Base-by-base conservation (phyloP, 495 filamentous ascomycete genomes). In the Halenospora varia region DNA sequence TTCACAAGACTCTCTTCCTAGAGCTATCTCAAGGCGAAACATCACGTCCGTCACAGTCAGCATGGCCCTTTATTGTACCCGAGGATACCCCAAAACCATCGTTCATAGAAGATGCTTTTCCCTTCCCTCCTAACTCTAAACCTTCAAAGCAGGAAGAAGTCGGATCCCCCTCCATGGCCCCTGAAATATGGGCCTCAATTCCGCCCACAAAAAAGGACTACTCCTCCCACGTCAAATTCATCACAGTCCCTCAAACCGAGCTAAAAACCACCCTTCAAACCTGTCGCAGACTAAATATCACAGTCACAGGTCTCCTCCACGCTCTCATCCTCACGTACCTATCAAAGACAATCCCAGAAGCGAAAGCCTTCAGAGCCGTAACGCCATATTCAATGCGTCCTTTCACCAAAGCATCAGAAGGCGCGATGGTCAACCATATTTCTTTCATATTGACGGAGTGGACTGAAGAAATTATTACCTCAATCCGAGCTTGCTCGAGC, bases 271-370 rank as follows among this genome's bases (percentile, higher is more conserved):
- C n/a, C n/a, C n/a, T n/a, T n/a, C n/a, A 22, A 25, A 22, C 19
- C 9, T 68, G 63, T 24, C 46, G 63, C 10, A 8, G 19, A 9
- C 55, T 54, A 11, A 52, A 62, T 3, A 64, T 61, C 3, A 70
- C 67, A 2, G 17, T 68, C 4, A 66, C 67, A 3, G 61, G 61
- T 19, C 61, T 70, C 22, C 25, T 70, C 4, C 63, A 70, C 26
- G 59, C 23, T 6, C 45, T 66, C 2, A 48, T 59, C 8, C 35
- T 60, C 25, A 40, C 56, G 3, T 46, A 64, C 8, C 56, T 70
- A 20, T 49, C 65, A 2, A 52, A 55, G 11, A 53, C 18, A 17
- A 17, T 67, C 19, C 52, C 54, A 3, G n/a, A 24, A 18, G 55
- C 51, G 13, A 1, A 44, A 55, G 40, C 8, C 41, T 53, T 62